Base-by-base conservation (phyloP, 2,329 filamentous ascomycete genomes). In the Trichoderma atrobrunneum region DNA sequence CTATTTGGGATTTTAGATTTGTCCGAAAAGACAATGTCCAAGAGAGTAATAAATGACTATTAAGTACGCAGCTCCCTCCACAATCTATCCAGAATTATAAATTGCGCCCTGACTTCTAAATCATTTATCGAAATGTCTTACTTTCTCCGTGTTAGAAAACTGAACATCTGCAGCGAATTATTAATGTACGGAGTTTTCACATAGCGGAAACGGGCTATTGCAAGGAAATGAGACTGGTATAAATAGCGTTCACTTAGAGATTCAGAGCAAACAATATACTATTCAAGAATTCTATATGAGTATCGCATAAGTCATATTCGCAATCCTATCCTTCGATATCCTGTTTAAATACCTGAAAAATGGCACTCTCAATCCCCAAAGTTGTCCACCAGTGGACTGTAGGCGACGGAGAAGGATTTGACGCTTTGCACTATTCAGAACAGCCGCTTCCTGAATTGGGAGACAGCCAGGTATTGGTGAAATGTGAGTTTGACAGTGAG, bases 401-500 rank as follows among this genome's bases (percentile, higher is more conserved):
- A 2, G 24, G n/a, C 0, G 28, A 30, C 16, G 65, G 54, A 12
- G 26, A 48, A 48, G 65, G 65, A 0, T 68, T 68, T 32, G 54
- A 43, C 8, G 57, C 65, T 21, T 14, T 68, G 18, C 57, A 60
- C 1, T 68, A 68, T 24, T 48, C 54, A 5, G 36, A 68, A 48
- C 65, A 68, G 3, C 36, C 65, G 8, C 65, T 68, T 51, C 36
- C 65, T 18, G 54, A 68, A 39, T 21, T 68, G 60, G 65, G 65
- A 3, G 65, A 68, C 26, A 68, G 65, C 18, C 36, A 68, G 16
- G 65, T 68, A 5, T 30, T 68, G n/a, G 54, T 30, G 5, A 30
- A 28, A 16, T 60, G 56, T 28, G n/a, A 30, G 34, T 16, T 10
- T 10, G 12, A 11, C 2, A 57, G 54, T 3, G 8, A 11, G 3